Evolutionary conservation across 2,329 filamentous ascomycete species (phyloP), one percentile per base, ranked within the genome.

Genomic region (Fusarium newnesense): DNA sequence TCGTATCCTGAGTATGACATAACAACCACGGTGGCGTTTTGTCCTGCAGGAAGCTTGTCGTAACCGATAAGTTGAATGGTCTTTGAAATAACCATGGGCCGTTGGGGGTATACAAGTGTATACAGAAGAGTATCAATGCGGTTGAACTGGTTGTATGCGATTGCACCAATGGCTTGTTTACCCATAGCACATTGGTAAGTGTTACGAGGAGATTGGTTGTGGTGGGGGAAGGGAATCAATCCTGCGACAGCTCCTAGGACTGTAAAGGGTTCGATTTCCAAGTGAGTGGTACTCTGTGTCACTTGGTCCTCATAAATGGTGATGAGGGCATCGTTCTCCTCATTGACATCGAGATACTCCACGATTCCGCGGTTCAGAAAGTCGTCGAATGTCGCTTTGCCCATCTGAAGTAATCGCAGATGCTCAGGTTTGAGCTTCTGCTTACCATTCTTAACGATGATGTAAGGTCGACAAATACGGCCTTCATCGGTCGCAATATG

Each of bases 151-250:
- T 99, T 99, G 80, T 97, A 97, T 21, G 96, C 96, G 80, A 99
- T 98, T 39, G 96, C 95, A 39, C 96, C 96, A 81, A 99, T 98
- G 43, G 96, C 96, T 93, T 99, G 96, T 85, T 99, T 99, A 89
- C 96, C 96, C 96, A 99, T 99, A 84, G 96, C 96, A 84, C 96
- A 98, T 87, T 98, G 96, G 80, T 99, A 99, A 1, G 96, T 99
- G 81, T 99, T 99, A 87, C 96, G 90, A 15, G 96, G 96, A 21
- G 97, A 99, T 82, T 99, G 96, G 83, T 99, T 99, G 86, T 99
- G 96, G 81, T 99, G 96, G 13, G 96, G 96, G 79, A 98, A 99
- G 9, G 96, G 96, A 80, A 99, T 99, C 42, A 99, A 87, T 47
- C 96, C 96, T 43, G 96, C 96, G 32, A 99, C 96, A 52, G 96